Base-by-base conservation (phyloP, 2,329 filamentous ascomycete genomes). In the Colletotrichum karsti region DNA sequence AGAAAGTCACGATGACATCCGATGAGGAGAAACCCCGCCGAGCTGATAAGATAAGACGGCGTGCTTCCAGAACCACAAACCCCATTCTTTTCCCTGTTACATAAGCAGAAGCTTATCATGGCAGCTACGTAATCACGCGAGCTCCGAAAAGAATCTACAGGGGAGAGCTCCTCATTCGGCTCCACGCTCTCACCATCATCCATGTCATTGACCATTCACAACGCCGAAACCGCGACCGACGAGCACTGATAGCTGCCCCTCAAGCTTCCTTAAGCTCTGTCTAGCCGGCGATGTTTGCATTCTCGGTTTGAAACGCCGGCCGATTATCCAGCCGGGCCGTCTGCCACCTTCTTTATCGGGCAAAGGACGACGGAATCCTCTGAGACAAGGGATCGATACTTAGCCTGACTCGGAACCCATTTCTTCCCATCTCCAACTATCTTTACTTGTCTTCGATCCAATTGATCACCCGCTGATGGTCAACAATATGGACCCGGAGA, bases 401-500 rank as follows among this genome's bases (percentile, higher is more conserved):
- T 55, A 48, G 37, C 35, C 24, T 57, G 48, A 56, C 37, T 54
- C 48, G 60, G 18, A 22, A 26, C 60, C 41, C 10, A 26, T 44
- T 60, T 46, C 18, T 64, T 26, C 22, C 12, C 3, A 37, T 22
- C 18, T 51, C 24, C 15, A 9, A 7, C 35, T 24, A 5, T 30
- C 18, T 6, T 9, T 15, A 18, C 24, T 53, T 28, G 30, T 41
- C n/a, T 20, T 24, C 13, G 24, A 50, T 30, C n/a, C 51, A 44
- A 42, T 61, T 30, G 63, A 46, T 26, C 37, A 41, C 5, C 30
- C 12, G 9, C 15, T 13, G n/a, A 42, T 28, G 18, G 54, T 55
- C 39, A 37, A 13, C 50, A 51, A 26, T 6, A 69, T 69, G 66
- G 63, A 67, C 48, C 39, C 56, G 48, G 86, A 79, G 48, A 84